Base-by-base conservation (phyloP, 169 alveolate genomes). In the Hepatocystis sp. region DNA sequence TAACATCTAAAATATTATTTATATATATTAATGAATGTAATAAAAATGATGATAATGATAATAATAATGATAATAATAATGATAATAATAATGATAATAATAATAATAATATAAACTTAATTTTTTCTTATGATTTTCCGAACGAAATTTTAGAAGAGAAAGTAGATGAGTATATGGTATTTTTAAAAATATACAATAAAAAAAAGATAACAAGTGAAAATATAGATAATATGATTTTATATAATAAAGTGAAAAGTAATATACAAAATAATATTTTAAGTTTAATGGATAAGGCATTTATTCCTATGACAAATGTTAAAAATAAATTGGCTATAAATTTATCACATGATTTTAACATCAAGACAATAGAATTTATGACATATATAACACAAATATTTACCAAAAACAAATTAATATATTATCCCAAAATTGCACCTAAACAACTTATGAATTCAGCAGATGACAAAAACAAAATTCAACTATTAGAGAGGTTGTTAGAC, bases 341-440 rank as follows among this genome's bases (percentile, higher is more conserved):
- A 76, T 76, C 56, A 76, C 56, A 76, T 51, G 88, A 76, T 36
- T 76, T 76, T 27, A 76, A 76, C 13, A 76, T 76, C 25, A 76
- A 71, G 3, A 76, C 88, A 17, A 58, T 76, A 21, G 88, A 76
- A 52, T 76, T 76, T 58, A 76, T 76, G 88, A 42, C 88, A 0
- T 58, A 76, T 25, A 76, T 76, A 27, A 76, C 88, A 17, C 88
- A 76, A 44, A 15, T 76, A 28, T 76, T 76, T 58, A 28, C 65
- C 2, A 55, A 76, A 25, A 76, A 76, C 30, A 44, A 76, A 58
- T 15, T 76, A 58, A 76, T 76, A 44, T 76, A 76, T 17, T 76
- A 76, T 58, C 88, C 88, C 1, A 76, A 76, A 58, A 47, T 76
- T 46, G 13, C 78, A 27, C 32, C 42, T 19, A 44, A 76, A 23